Conservation (phyloP, 2,329 filamentous ascomycete genomes). For the Fusarium setosum region DNA sequence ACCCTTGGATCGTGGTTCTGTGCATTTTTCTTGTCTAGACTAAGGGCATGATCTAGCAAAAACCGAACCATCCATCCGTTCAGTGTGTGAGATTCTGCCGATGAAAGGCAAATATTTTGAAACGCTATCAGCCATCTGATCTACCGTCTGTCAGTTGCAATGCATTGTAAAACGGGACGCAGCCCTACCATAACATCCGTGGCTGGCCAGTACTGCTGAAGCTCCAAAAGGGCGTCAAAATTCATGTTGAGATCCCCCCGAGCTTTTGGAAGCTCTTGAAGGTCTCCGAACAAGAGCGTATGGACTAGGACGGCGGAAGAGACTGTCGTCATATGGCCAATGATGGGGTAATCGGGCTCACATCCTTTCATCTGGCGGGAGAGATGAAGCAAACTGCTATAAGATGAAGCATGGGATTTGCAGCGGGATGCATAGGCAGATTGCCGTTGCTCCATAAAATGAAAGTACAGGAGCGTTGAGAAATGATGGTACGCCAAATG, state of each 20-base stretch:
- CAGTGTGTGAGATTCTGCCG: conserved; percentile 48
- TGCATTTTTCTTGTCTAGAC: too few species aligned
- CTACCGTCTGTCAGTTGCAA: conserved; percentile 22
- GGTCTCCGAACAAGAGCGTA: conserved; percentile 47
- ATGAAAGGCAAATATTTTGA: conserved; percentile 47
- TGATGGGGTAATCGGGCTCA: conserved; percentile 48
- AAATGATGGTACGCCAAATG: conserved; percentile 51
- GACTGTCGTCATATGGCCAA: conserved; percentile 49
- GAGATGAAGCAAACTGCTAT: conserved; percentile 45
- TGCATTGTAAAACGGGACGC: neutral
- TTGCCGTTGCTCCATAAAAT: conserved; percentile 47
- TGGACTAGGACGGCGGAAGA: conserved; percentile 50
- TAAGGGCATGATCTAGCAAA: too few species aligned
- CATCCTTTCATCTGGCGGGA: conserved; percentile 39
- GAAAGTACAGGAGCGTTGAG: conserved; percentile 47
- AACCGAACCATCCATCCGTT: conserved; percentile 63
- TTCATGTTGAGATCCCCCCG: conserved; percentile 45
- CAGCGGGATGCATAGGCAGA: conserved; percentile 44
- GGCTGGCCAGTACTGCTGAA: conserved; percentile 48
- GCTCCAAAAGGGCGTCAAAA: conserved; percentile 44
- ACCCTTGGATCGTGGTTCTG: too few species aligned
- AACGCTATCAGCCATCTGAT: conserved; percentile 49
- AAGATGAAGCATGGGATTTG: conserved; percentile 44
- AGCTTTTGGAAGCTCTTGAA: conserved; percentile 42
- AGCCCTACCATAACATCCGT: conserved; percentile 47